Evolutionary conservation across 352 stramenopile species (phyloP).

Genomic region (Globisporangium iwayamae): DNA sequence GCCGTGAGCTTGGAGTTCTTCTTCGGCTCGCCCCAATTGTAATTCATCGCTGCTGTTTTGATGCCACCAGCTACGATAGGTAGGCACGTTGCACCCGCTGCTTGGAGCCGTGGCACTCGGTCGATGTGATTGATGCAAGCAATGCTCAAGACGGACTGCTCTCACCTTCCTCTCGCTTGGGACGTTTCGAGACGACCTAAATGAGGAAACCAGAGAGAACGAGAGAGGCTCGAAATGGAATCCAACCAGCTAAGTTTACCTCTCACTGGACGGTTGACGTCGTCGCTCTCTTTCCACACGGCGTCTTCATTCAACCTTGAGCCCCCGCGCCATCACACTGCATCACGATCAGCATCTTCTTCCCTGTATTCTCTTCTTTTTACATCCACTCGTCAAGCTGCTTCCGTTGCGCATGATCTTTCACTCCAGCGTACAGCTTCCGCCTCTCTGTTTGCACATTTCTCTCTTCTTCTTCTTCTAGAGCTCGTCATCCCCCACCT

Average conservation of each 20-base stretch:
- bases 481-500: neutral
- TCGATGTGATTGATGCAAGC: neutral
- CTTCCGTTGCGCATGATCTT: neutral
- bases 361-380: conserved; percentile 3
- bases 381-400: neutral
- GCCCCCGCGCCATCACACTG: neutral
- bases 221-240: neutral
- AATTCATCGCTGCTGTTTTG: conserved; percentile 41
- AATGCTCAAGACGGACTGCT: neutral
- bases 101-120: neutral
- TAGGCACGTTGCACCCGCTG: neutral
- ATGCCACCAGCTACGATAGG: neutral
- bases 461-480: neutral
- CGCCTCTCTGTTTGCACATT: neutral
- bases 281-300: neutral
- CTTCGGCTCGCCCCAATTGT: conserved; percentile 81
- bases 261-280: neutral
- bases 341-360: neutral
- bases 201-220: neutral
- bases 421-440: neutral
- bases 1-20: conserved; percentile 71
- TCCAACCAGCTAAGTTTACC: neutral
- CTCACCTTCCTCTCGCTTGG: neutral
- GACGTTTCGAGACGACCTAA: conserved; percentile 1
- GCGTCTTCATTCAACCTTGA: neutral